Evolutionary conservation across 1,284 basidiomycete genomes (phyloP), one percentile per base, ranked within the genome.

Genomic region (Gymnopus androsaceus): DNA sequence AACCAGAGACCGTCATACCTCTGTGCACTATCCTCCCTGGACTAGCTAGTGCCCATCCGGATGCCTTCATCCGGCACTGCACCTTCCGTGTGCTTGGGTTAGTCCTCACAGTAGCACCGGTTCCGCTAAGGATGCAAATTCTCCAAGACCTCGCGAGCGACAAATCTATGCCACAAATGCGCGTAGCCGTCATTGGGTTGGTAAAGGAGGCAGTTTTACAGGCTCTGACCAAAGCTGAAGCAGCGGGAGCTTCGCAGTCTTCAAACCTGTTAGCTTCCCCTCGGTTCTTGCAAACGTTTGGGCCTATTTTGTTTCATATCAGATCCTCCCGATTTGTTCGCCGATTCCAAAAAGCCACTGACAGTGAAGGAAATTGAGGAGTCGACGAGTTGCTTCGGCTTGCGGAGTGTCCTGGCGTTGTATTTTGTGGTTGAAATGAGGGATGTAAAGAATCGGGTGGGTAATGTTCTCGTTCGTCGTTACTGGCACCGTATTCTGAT

Each of bases 341-440:
- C n/a, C 36, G n/a, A 11, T 5, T 11, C 28, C 6, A 6, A 23
- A 23, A 14, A 41, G 37, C 30, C 9, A 30, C n/a, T n/a, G 37
- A 55, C 9, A 15, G 53, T 17, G 51, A 33, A n/a, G 14, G 27
- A 6, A 31, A 36, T 6, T n/a, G 23, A 5, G 31, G 11, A 17
- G 12, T 37, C 1, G 25, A 14, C 2, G 54, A 40, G 19, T 33
- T 50, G 41, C 27, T 21, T 21, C 28, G 49, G 27, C 38, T 55
- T 3, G 36, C 44, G 31, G 45, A 55, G 38, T 53, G 57, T 37
- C 1, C 28, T 53, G 14, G 36, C 31, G 21, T 41, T 59, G 37
- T 55, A 52, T 23, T 59, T 55, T 42, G 57, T 55, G 4, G 27
- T 59, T 19, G 17, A 48, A 6, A 45, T 42, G 34, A 42, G 54